These are phyloP conservation scores for Mycosarcoma maydis DNA, from an alignment of 1,284 basidiomycete genomes.

Conservation along the genomic window DNA sequence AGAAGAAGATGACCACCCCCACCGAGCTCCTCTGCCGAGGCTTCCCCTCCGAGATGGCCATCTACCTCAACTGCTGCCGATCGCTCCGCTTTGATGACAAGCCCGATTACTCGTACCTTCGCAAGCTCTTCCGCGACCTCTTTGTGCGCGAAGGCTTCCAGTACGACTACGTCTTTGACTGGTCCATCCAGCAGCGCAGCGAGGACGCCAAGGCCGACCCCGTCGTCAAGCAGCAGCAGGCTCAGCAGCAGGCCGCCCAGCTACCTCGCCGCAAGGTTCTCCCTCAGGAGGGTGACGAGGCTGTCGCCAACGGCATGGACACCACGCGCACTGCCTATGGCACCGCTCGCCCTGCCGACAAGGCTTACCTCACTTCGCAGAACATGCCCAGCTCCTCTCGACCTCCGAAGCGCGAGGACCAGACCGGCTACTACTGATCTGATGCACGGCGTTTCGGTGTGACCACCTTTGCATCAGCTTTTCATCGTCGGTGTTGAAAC, in stretches of 20 bases:
- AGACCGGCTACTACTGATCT: constrained; percentile 46
- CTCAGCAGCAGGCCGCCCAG: constrained; percentile 49
- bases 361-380: constrained; percentile 48
- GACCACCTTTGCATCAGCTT: background rate
- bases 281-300: constrained; percentile 53
- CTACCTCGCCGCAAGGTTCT: constrained; percentile 65
- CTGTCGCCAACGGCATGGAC: constrained; percentile 49
- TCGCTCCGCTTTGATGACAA: constrained; percentile 68
- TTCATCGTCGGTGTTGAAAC: background rate
- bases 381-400: constrained; percentile 42
- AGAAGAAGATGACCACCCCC: constrained; percentile 68
- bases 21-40: constrained; percentile 67
- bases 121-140: constrained; percentile 68
- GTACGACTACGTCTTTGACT: constrained; percentile 68
- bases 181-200: constrained; percentile 65
- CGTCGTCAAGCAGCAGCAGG: constrained; percentile 37
- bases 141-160: constrained; percentile 68
- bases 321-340: constrained; percentile 51
- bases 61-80: constrained; percentile 68
- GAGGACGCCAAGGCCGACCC: constrained; percentile 57
- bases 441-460: constrained; percentile 5
- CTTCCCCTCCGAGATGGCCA: constrained; percentile 67
- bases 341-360: constrained; percentile 44
- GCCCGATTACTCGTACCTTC: constrained; percentile 67
- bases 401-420: constrained; percentile 48